These are phyloP conservation scores for Podila clonocystis DNA, from an alignment of 192 early-diverging fungal genomes.

Conservation along the genomic window DNA sequence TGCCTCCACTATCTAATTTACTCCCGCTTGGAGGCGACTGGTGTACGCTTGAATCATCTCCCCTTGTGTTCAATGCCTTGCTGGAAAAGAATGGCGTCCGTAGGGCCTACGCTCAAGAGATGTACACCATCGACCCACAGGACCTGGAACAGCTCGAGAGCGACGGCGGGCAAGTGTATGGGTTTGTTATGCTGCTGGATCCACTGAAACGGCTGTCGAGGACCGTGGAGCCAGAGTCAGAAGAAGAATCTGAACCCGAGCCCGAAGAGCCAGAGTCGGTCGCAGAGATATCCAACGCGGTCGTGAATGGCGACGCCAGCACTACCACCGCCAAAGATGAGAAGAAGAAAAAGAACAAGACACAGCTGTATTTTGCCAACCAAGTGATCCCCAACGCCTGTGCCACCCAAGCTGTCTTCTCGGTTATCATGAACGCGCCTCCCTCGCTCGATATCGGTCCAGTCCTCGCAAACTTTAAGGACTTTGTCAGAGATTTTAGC, in stretches of 20 bases:
- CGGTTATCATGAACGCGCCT: conserved; percentile 5
- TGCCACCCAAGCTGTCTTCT: conserved; percentile 13
- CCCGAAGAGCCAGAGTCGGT: too few species aligned
- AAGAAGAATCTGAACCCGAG: conserved; percentile 3
- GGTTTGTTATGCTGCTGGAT: conserved; percentile 4
- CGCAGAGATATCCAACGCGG: too few species aligned
- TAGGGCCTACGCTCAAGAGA: conserved; percentile 7
- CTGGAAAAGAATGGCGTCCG: conserved; percentile 3
- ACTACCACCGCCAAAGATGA: too few species aligned
- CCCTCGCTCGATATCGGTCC: conserved; percentile 13
- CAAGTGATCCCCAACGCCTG: conserved; percentile 24
- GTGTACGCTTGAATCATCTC: conserved; percentile 16
- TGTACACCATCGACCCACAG: conserved; percentile 7
- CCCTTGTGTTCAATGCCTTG: conserved; percentile 11
- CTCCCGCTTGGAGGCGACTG: neutral
- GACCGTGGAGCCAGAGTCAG: neutral
- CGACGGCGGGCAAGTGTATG: neutral
- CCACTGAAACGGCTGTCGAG: neutral
- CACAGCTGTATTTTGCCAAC: conserved; percentile 8
- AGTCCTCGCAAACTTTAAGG: conserved; percentile 5
- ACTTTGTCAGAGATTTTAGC: neutral
- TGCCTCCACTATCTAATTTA: too few species aligned
- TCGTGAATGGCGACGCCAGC: too few species aligned
- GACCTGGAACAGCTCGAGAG: neutral
- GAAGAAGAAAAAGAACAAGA: neutral